phyloP scores from a whole-genome alignment of 495 filamentous ascomycete species.

The Penicillium coprophilum region DNA sequence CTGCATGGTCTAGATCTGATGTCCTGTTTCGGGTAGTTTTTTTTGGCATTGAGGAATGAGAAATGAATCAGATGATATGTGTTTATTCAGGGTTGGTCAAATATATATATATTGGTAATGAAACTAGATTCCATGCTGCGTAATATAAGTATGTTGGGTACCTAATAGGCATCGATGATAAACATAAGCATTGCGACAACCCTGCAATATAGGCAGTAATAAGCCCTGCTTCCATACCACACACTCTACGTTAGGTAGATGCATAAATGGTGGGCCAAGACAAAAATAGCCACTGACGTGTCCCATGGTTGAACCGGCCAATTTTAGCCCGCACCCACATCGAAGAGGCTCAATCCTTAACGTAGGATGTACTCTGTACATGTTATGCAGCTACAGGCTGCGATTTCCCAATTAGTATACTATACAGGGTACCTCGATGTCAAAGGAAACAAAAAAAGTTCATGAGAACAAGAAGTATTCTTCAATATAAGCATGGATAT shows the following conservation, averaged over 20 bases:
- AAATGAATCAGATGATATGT: not conserved
- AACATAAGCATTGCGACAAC: too few species aligned
- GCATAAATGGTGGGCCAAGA: slow-evolving; percentile 8
- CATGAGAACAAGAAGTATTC: not conserved
- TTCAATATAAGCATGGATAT: not conserved
- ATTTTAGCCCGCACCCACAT: slow-evolving; percentile 11
- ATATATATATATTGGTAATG: not conserved
- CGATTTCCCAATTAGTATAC: not conserved
- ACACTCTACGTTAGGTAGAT: too few species aligned
- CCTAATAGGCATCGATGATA: too few species aligned
- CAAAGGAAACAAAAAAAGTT: not conserved
- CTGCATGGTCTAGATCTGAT: too few species aligned
- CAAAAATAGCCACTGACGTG: slow-evolving; percentile 17
- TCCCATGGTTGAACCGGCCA: slow-evolving; percentile 23
- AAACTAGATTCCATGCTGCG: not conserved
- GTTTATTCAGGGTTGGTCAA: not conserved
- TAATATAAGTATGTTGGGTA: not conserved
- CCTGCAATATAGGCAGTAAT: too few species aligned
- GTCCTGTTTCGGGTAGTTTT: too few species aligned
- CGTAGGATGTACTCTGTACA: slow-evolving; percentile 1
- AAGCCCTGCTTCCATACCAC: too few species aligned
- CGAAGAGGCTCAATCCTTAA: slow-evolving; percentile 5
- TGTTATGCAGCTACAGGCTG: slow-evolving; percentile 3
- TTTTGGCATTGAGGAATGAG: not conserved
- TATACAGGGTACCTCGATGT: not conserved